Evolutionary conservation across 805 yeast species (phyloP).

Genomic region (Candida succiphila): DNA sequence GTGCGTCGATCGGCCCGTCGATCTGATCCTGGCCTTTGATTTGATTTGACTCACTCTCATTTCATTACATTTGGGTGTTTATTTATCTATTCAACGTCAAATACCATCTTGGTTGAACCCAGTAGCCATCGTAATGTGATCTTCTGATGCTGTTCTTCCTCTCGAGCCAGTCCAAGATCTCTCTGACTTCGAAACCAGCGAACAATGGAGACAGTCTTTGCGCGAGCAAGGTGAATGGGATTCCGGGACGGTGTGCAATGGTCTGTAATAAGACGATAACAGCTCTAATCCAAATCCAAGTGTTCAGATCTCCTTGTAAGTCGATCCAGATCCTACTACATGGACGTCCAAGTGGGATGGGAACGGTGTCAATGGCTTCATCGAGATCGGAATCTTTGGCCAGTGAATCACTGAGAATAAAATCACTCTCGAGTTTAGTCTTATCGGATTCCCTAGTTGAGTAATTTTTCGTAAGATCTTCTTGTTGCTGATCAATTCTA

Average conservation of each 20-base stretch:
- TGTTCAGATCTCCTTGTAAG: constrained; percentile 49
- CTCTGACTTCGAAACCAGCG: constrained; percentile 27
- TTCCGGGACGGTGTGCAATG: constrained; percentile 48
- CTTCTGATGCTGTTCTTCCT: constrained; percentile 25
- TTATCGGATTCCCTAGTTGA: constrained; percentile 70
- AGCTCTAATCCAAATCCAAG: constrained; percentile 48
- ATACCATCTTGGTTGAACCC: constrained; percentile 38
- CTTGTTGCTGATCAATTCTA: constrained; percentile 46
- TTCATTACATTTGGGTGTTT: background rate
- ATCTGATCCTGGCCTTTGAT: too few species aligned
- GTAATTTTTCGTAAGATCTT: constrained; percentile 47
- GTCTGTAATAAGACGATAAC: constrained; percentile 35
- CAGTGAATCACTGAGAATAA: constrained; percentile 26
- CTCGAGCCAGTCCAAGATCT: constrained; percentile 35
- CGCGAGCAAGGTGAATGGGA: constrained; percentile 17
- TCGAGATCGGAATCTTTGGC: constrained; percentile 2
- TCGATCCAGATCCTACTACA: constrained; percentile 70
- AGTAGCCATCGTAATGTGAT: constrained; percentile 28
- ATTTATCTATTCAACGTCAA: constrained; percentile 4
- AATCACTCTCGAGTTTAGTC: constrained; percentile 56
- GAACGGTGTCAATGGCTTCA: constrained; percentile 12
- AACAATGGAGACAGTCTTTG: constrained; percentile 18
- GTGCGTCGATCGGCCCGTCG: too few species aligned
- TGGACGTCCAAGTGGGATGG: constrained; percentile 51
- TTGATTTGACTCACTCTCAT: too few species aligned